These are phyloP conservation scores for Ophiostoma piceae DNA, from an alignment of 2,329 filamentous ascomycete genomes.

Conservation along the genomic window DNA sequence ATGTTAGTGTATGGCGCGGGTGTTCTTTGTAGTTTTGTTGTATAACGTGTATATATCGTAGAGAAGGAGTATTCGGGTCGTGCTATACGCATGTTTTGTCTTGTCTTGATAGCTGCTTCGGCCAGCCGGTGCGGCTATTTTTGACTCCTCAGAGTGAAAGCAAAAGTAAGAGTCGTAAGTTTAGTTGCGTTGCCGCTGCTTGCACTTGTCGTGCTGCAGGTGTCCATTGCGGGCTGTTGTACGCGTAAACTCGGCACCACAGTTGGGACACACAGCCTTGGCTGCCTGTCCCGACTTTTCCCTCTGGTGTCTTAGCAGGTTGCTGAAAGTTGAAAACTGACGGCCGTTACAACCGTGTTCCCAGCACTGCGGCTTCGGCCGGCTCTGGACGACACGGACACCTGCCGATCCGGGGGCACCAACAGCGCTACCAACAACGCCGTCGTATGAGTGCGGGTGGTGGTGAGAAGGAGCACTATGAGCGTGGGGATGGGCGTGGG, in stretches of 20 bases:
- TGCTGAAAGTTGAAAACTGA: conserved; percentile 95
- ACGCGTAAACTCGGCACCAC: conserved; percentile 87
- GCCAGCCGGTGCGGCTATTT: not conserved
- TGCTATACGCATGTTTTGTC: not conserved
- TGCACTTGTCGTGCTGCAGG: conserved; percentile 82
- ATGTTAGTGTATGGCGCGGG: not conserved
- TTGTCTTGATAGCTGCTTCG: not conserved
- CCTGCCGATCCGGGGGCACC: conserved; percentile 35
- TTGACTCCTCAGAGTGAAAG: not conserved
- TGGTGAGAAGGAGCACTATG: not conserved
- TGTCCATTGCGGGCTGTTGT: conserved; percentile 87
- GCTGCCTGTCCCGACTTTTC: conserved; percentile 89
- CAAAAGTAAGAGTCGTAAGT: not conserved
- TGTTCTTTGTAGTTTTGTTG: not conserved
- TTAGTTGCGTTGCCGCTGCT: conserved; percentile 53
- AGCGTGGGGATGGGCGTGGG: conserved; percentile 10
- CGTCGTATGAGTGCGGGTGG: conserved; percentile 17
- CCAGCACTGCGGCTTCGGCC: conserved; percentile 94
- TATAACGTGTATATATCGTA: not conserved
- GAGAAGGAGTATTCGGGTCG: not conserved
- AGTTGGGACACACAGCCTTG: conserved; percentile 85
- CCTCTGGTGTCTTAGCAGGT: conserved; percentile 82
- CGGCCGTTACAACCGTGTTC: conserved; percentile 95
- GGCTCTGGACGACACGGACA: conserved; percentile 66
- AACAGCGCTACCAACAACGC: conserved; percentile 14